Base-by-base conservation (phyloP, 2,329 filamentous ascomycete species). In the Aphanocladium album region DNA sequence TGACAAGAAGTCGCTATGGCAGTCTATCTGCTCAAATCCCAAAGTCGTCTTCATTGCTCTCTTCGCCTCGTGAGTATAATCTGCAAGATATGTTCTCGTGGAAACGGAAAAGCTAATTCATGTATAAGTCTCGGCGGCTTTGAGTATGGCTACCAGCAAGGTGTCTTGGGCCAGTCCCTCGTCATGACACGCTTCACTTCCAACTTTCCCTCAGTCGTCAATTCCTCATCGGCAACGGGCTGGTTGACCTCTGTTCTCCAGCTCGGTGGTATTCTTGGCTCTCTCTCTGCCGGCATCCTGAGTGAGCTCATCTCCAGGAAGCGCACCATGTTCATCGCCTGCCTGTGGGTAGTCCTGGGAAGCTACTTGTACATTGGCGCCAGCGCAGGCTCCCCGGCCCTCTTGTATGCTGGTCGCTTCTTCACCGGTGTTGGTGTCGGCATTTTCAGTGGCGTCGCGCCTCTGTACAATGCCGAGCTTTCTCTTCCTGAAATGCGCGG, bases 401-500 rank as follows among this genome's bases (percentile, higher is more conserved):
- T 79, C 57, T 70, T 82, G 0, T 82, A 80, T 58, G 78, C 78
- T 5, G 79, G 79, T 0, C 67, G 79, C 6, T 79, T 81, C 65
- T 75, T 81, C 57, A 81, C 79, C 2, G 79, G 80, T 53, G 57
- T 82, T 25, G 79, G 78, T 14, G 79, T 81, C 3, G 79, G 79
- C 3, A 73, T 73, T 0, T 79, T 81, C 63, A 78, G 75, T 52
- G 77, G 76, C 58, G 76, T 76, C 65, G 68, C 69, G 7, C 79
- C 79, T 1, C 65, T 81, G 0, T 82, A 82, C 66, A 80, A 80
- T 52, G 77, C 79, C 27, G 82, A 84, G 67, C 72, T 80, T 5
- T 80, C 82, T 1, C 80, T 85, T 11, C 86, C 87, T 1, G 86
- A 89, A 69, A 79, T 89, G n/a, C 78, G 87, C 60, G 87, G 87